Evolutionary conservation across 2,329 filamentous ascomycete species (phyloP).

Genomic region (Diaporthe capsici): DNA sequence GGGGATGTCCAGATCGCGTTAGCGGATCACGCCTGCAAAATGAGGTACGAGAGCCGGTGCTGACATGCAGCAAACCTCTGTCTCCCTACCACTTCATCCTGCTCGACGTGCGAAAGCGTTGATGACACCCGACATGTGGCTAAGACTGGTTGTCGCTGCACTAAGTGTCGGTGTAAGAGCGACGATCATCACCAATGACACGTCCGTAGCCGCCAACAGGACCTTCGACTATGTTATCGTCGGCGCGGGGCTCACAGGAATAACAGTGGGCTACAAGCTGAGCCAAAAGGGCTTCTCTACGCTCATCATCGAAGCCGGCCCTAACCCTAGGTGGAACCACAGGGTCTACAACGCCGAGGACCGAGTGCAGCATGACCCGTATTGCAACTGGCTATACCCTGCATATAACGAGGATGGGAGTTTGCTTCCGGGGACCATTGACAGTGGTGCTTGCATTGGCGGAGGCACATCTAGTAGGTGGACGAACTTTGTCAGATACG

Average conservation of each 20-base stretch:
- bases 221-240: slow-evolving; percentile 42
- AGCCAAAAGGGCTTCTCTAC: slow-evolving; percentile 45
- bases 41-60: neutral
- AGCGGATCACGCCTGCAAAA: neutral
- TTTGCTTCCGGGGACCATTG: slow-evolving; percentile 40
- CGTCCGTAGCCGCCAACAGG: slow-evolving; percentile 32
- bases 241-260: slow-evolving; percentile 40
- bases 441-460: slow-evolving; percentile 46
- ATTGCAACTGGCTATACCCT: slow-evolving; percentile 46
- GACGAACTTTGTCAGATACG: no score
- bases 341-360: slow-evolving; percentile 42
- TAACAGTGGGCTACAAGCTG: slow-evolving; percentile 40
- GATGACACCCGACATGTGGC: neutral
- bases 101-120: neutral
- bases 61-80: neutral
- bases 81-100: neutral
- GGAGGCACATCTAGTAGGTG: slow-evolving; percentile 46
- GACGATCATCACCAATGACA: slow-evolving; percentile 44
- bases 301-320: slow-evolving; percentile 46
- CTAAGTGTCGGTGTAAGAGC: neutral
- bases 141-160: neutral
- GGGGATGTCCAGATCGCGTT: neutral
- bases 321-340: slow-evolving; percentile 45
- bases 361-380: slow-evolving; percentile 40
- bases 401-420: slow-evolving; percentile 43